Conservation (phyloP, 352 stramenopile species). For the Phytophthora sansomeana region DNA sequence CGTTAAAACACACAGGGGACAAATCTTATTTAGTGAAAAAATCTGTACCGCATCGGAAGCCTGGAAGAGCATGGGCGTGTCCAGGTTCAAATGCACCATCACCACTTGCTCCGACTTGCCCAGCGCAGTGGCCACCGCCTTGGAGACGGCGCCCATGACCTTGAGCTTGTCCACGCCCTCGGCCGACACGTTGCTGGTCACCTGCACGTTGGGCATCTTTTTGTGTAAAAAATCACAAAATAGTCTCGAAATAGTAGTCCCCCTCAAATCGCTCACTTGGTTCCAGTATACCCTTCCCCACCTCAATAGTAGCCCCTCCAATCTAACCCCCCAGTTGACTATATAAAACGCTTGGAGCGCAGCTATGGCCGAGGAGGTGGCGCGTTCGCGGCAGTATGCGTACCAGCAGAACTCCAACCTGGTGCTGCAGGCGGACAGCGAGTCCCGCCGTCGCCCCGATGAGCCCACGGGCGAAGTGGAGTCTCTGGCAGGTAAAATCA, state of each 20-base stretch:
- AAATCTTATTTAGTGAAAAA: neutral
- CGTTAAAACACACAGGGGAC: neutral
- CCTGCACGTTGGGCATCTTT: conserved; percentile 59
- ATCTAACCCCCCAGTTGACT: neutral
- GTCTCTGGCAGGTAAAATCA: conserved; percentile 79
- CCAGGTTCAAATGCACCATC: conserved; percentile 64
- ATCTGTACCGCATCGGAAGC: conserved; percentile 48
- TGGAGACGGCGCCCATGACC: conserved; percentile 52
- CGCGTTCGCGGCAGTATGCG: conserved; percentile 91
- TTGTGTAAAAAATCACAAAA: conserved; percentile 11
- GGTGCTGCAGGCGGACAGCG: conserved; percentile 93
- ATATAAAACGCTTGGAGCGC: neutral
- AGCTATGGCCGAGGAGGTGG: conserved; percentile 90
- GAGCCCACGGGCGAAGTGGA: conserved; percentile 91
- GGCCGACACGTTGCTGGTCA: conserved; percentile 61
- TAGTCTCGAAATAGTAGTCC: too few relatives aligned
- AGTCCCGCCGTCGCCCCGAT: conserved; percentile 77
- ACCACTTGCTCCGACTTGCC: conserved; percentile 63
- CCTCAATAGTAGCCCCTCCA: neutral
- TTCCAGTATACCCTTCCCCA: neutral
- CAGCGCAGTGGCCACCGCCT: conserved; percentile 45
- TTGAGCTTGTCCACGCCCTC: conserved; percentile 36
- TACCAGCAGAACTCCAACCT: conserved; percentile 96
- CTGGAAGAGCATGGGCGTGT: conserved; percentile 64
- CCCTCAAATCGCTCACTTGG: neutral